Conservation (phyloP, 2,329 filamentous ascomycete species). For the Emmonsia crescens region DNA sequence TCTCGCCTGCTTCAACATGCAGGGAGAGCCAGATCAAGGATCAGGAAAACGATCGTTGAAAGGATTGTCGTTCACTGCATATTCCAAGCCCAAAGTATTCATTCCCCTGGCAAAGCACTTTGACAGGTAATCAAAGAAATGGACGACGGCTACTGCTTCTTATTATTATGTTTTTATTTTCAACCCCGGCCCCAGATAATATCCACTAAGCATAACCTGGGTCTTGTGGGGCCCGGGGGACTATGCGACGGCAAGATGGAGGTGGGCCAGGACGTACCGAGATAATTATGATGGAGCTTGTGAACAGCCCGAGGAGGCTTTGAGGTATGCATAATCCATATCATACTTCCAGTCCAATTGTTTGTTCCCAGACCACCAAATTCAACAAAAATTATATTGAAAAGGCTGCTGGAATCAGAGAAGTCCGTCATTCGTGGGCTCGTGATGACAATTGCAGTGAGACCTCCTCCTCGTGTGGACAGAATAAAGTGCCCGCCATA, state of each 20-base stretch:
- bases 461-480: too few species aligned
- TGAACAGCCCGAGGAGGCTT: background rate
- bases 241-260: background rate
- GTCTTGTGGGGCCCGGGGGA: background rate
- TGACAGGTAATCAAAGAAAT: background rate
- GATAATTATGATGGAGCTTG: background rate
- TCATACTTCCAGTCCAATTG: background rate
- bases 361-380: background rate
- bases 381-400: too few species aligned
- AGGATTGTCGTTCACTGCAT: background rate
- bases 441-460: too few species aligned
- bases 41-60: background rate
- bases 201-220: background rate
- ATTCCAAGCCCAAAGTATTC: background rate
- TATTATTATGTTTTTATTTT: background rate
- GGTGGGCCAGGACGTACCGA: too few species aligned
- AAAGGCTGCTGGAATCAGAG: too few species aligned
- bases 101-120: background rate
- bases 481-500: background rate
- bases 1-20: background rate
- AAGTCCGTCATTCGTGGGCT: too few species aligned
- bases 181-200: background rate
- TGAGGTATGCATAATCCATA: background rate
- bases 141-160: background rate
- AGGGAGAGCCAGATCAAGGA: background rate